Evolutionary conservation across 2,329 filamentous ascomycete genomes (phyloP).

Genomic region (Sarocladiaceae sp.): DNA sequence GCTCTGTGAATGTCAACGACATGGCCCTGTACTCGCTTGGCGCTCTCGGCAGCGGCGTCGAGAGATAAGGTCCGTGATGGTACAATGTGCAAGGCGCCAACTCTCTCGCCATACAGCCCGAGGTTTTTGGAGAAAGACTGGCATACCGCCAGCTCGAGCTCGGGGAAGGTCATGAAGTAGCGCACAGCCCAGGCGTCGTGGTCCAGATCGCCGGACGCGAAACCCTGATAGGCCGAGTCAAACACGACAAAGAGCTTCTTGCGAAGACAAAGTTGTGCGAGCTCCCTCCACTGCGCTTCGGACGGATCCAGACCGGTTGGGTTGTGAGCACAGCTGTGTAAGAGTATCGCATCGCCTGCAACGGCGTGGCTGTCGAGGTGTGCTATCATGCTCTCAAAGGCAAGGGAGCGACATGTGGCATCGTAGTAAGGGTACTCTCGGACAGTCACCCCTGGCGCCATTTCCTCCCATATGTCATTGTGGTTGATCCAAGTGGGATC

Average conservation of each 20-base stretch:
- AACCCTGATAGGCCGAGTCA: conserved; percentile 29
- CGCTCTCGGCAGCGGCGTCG: conserved; percentile 13
- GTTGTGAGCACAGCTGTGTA: conserved; percentile 38
- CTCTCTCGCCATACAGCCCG: conserved; percentile 33
- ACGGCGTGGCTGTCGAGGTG: conserved; percentile 20
- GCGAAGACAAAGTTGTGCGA: conserved; percentile 20
- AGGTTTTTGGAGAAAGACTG: conserved; percentile 60
- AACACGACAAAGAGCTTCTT: conserved; percentile 25
- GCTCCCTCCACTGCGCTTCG: conserved; percentile 15
- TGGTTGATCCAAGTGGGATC: conserved; percentile 38
- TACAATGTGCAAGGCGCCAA: conserved; percentile 23
- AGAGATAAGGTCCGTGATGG: no score
- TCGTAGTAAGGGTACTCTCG: conserved; percentile 28
- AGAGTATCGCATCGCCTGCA: conserved; percentile 20
- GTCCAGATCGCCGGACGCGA: conserved; percentile 25
- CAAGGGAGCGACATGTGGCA: conserved; percentile 18
- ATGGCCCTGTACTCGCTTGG: conserved; percentile 19
- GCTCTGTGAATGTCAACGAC: conserved; percentile 26
- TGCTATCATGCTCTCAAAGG: conserved; percentile 24
- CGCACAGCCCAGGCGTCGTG: conserved; percentile 26
- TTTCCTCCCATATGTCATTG: conserved; percentile 25
- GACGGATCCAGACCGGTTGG: conserved; percentile 34
- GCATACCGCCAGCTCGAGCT: conserved; percentile 46
- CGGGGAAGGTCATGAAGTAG: conserved; percentile 17
- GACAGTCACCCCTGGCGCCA: conserved; percentile 25